A percentile compares a stretch with the other conserved stretches of the same genome.
phyloP scores from a whole-genome alignment of 306 rosid genomes.

The Fragaria vesca region DNA sequence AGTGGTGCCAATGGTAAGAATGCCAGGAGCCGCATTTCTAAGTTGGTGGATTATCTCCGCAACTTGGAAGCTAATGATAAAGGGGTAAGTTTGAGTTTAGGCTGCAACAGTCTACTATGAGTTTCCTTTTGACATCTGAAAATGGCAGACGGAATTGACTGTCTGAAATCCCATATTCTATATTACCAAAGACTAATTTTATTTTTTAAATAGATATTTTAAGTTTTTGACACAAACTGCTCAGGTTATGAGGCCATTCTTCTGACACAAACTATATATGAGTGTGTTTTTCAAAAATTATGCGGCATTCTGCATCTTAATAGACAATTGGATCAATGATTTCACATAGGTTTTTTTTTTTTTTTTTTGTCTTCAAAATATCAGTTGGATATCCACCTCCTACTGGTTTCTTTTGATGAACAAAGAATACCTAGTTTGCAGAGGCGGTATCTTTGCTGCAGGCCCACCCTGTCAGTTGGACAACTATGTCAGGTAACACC shows the following conservation, averaged over 20 bases:
- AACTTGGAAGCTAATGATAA: slow-evolving; percentile 35
- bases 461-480: slow-evolving; percentile 48
- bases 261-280: slow-evolving; percentile 6
- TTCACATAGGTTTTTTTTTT: background rate
- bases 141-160: slow-evolving; percentile 5
- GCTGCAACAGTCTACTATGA: slow-evolving; percentile 12
- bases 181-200: background rate
- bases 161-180: slow-evolving; percentile 4
- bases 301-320: slow-evolving; percentile 8
- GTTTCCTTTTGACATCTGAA: slow-evolving; percentile 19
- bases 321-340: slow-evolving; percentile 12
- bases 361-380: background rate
- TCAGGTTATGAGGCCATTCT: background rate
- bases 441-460: slow-evolving; percentile 58
- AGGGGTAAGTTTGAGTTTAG: slow-evolving; percentile 45
- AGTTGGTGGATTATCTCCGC: slow-evolving; percentile 54
- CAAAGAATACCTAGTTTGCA: slow-evolving; percentile 51
- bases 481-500: slow-evolving; percentile 52
- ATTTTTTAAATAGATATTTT: background rate
- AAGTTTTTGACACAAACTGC: slow-evolving; percentile 8
- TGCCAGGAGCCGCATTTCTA: slow-evolving; percentile 50
- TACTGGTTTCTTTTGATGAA: slow-evolving; percentile 62
- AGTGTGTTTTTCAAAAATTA: background rate
- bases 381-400: slow-evolving; percentile 52
- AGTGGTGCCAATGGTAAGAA: slow-evolving; percentile 50